phyloP scores from a whole-genome alignment of 176 grass and related monocot genomes.

The Paspalum notatum region DNA sequence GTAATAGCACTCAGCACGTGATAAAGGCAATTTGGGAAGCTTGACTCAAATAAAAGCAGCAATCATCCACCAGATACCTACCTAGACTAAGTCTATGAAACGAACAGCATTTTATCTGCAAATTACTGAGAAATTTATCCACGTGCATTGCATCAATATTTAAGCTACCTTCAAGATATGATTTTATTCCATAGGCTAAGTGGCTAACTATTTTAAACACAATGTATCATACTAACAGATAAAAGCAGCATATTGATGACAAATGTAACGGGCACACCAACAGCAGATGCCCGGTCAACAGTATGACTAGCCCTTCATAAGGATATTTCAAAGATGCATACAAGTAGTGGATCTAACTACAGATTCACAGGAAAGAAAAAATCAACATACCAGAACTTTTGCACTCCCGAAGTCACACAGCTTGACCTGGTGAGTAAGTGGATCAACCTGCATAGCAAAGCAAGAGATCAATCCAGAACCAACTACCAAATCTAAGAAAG shows the following conservation, averaged over 20 bases:
- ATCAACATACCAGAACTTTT: constrained; percentile 87
- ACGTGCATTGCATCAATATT: background rate
- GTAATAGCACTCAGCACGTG: constrained; percentile 4
- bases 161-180: background rate
- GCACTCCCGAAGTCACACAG: constrained; percentile 99
- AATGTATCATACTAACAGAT: background rate
- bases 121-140: background rate
- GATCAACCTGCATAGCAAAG: constrained; percentile 74
- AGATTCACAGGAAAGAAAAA: background rate
- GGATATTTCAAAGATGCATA: background rate
- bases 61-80: background rate
- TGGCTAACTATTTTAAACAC: background rate
- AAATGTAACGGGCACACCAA: constrained; percentile 8
- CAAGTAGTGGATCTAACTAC: constrained; percentile 11
- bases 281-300: background rate
- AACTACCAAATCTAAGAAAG: constrained; percentile 25
- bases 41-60: background rate
- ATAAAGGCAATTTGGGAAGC: constrained; percentile 20
- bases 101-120: background rate
- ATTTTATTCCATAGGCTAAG: background rate
- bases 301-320: constrained; percentile 10
- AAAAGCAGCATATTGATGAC: background rate
- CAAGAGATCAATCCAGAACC: constrained; percentile 38
- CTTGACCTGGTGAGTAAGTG: constrained; percentile 99
- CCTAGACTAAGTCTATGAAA: background rate